Evolutionary conservation across 129 eudicot genomes (phyloP).

Genomic region (Erigeron canadensis): DNA sequence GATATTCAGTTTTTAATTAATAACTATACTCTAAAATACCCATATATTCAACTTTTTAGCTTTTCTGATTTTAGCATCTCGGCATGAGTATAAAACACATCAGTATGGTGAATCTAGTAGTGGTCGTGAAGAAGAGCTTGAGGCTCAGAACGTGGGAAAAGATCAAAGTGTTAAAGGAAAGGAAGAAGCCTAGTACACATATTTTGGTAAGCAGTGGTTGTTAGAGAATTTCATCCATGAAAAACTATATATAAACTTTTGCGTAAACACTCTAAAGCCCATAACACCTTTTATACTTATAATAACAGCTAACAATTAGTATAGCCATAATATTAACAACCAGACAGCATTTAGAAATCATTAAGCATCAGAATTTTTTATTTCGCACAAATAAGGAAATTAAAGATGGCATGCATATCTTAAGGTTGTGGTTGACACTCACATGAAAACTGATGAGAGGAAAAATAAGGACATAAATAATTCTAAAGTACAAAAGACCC

Average conservation of each 20-base stretch:
- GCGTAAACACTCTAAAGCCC: not conserved
- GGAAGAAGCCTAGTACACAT: constrained; percentile 27
- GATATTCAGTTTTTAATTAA: too few species aligned
- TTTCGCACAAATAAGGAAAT: not conserved
- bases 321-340: too few species aligned
- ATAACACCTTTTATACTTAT: not conserved
- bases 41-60: constrained; percentile 40
- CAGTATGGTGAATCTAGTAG: constrained; percentile 19
- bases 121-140: constrained; percentile 23
- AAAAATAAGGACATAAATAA: too few species aligned
- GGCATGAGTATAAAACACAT: constrained; percentile 61
- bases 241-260: not conserved
- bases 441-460: not conserved
- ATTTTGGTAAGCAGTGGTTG: not conserved
- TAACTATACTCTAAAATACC: too few species aligned
- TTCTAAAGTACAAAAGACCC: too few species aligned
- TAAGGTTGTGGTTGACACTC: not conserved
- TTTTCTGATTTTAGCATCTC: constrained; percentile 53
- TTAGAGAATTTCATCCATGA: not conserved
- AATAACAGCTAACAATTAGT: not conserved
- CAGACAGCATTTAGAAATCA: not conserved
- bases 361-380: not conserved
- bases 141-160: constrained; percentile 21
- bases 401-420: not conserved
- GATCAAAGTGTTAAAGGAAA: constrained; percentile 17